Percentiles rank a stretch among this genome's conserved stretches.
Evolutionary conservation across 129 eudicot genomes (phyloP).

Genomic region (Silybum marianum): DNA sequence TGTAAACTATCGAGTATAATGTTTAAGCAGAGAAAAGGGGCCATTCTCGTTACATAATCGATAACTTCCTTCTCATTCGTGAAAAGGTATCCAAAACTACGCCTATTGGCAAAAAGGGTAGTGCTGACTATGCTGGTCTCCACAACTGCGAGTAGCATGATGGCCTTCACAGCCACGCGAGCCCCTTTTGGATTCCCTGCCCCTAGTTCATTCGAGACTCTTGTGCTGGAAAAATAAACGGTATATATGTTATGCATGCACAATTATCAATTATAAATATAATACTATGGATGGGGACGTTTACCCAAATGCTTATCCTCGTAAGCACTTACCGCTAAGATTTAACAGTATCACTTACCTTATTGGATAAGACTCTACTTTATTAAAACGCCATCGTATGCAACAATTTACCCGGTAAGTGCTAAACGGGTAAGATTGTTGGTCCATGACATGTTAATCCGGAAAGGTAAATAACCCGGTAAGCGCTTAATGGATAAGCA

Average conservation of each 20-base stretch:
- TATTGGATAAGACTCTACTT: too few species aligned
- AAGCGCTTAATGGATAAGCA: too few species aligned
- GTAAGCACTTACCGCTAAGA: too few species aligned
- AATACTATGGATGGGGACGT: neutral
- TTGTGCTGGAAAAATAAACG: too few species aligned
- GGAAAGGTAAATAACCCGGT: too few species aligned
- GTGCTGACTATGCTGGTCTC: conserved; percentile 36
- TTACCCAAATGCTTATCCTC: too few species aligned
- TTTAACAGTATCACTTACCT: too few species aligned
- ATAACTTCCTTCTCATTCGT: conserved; percentile 62
- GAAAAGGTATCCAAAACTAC: conserved; percentile 49
- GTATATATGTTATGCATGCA: conserved; percentile 1
- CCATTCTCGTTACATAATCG: conserved; percentile 45
- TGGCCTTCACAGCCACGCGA: conserved; percentile 40
- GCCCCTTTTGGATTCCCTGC: conserved; percentile 58
- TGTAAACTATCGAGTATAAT: conserved; percentile 51
- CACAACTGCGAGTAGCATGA: conserved; percentile 36
- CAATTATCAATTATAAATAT: neutral
- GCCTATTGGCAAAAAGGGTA: conserved; percentile 35
- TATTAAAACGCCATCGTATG: too few species aligned
- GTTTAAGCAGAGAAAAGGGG: conserved; percentile 58
- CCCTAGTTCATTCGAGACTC: conserved; percentile 61
- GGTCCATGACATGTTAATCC: too few species aligned
- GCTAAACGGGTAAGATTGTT: too few species aligned
- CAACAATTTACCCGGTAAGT: too few species aligned